A percentile compares a stretch with the other conserved stretches of the same genome.
Conservation (phyloP, 345 rosid genomes). For the Populus pruinosa region DNA sequence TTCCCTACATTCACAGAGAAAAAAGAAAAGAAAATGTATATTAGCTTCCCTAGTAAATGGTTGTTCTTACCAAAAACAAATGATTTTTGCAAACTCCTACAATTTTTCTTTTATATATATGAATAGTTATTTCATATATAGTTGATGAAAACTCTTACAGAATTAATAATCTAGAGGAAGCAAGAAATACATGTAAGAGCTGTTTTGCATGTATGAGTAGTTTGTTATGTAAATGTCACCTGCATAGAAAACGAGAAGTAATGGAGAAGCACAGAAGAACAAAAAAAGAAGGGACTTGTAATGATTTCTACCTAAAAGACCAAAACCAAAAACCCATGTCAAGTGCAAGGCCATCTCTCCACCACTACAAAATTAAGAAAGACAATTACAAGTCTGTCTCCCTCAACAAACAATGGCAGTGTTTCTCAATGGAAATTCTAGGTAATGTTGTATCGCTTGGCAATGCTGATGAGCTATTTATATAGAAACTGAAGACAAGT, state of each 20-base stretch:
- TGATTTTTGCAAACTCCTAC: neutral
- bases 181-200: neutral
- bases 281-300: neutral
- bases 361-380: neutral
- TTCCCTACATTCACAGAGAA: constrained; percentile 8
- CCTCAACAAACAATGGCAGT: neutral
- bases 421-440: neutral
- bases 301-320: constrained; percentile 22
- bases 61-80: neutral
- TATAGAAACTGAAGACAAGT: constrained; percentile 39
- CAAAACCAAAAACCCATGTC: constrained; percentile 15
- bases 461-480: constrained; percentile 21
- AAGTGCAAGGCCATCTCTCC: constrained; percentile 16
- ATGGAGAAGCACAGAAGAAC: neutral
- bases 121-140: neutral
- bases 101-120: too few relatives aligned
- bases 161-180: neutral
- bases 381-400: neutral
- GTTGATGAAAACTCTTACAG: neutral
- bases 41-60: neutral
- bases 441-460: neutral
- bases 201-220: neutral
- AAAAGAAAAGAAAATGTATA: neutral
- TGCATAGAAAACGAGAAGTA: too few relatives aligned
- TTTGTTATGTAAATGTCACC: neutral